Evolutionary conservation across 2,329 filamentous ascomycete genomes (phyloP), one percentile per base, ranked within the genome.

Genomic region (Fusarium sp.): DNA sequence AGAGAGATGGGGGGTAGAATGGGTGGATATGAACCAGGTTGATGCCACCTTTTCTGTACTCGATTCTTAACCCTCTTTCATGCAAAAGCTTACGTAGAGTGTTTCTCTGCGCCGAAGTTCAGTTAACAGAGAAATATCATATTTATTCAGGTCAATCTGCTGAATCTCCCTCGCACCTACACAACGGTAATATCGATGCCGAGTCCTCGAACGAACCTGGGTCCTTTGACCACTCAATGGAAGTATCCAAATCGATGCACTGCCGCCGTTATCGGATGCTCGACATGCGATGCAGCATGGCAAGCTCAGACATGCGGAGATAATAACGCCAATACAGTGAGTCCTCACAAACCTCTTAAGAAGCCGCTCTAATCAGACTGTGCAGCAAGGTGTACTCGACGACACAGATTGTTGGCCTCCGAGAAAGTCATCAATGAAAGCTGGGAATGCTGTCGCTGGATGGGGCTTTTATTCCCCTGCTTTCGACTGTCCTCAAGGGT

Each of bases 161-260:
- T 16, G 15, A 15, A 16, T 32, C 1, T 32, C 30, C 8, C 15
- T 32, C 16, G 32, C 8, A 9, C 5, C 32, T 34, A 5, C 15
- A 18, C 32, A 1, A 1, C 32, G 16, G 3, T 34, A 10, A 34
- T 34, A 34, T 34, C 32, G 8, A 34, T 34, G 32, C 32, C 16
- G 32, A 34, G 32, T 34, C 32, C 32, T 18, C 24, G 59, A 40
- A 59, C 55, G 1, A 44, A 59, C 11, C 20, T 62, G 9, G 59
- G 54, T 9, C 59, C 55, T 25, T 15, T 62, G 14, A 62, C 54
- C 7, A 59, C 54, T 1, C 6, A 34, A 10, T 62, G 54, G 34
- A 50, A 34, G 32, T 18, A 51, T 18, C 59, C 59, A 10, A 16
- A 5, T 9, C 45, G 38, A 25, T 62, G 59, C 12, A 60, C 54